Evolutionary conservation across 352 stramenopile species (phyloP).

Genomic region (Thraustotheca clavata): DNA sequence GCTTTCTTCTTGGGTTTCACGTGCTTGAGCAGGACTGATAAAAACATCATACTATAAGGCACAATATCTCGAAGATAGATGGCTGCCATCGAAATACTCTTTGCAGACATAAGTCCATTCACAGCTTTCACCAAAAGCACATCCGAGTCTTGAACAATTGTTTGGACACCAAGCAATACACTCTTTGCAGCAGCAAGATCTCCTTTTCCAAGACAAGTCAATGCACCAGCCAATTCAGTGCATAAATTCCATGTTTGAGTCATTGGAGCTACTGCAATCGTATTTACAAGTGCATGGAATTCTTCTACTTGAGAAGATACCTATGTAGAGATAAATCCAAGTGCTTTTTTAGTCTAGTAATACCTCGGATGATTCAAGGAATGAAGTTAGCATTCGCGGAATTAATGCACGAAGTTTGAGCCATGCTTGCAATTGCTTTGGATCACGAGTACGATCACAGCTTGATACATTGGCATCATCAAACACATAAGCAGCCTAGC

Average conservation of each 20-base stretch:
- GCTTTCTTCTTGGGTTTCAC: conserved; percentile 46
- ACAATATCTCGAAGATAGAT: conserved; percentile 49
- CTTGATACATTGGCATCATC: conserved; percentile 39
- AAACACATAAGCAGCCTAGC: conserved; percentile 33
- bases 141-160: neutral
- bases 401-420: conserved; percentile 49
- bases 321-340: too few relatives aligned
- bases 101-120: conserved; percentile 33
- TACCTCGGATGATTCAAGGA: conserved; percentile 5
- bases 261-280: conserved; percentile 27
- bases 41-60: conserved; percentile 40
- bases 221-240: neutral
- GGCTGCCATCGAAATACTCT: conserved; percentile 41
- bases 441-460: conserved; percentile 56
- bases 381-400: conserved; percentile 40
- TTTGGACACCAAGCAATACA: neutral
- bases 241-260: conserved; percentile 21
- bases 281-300: conserved; percentile 19
- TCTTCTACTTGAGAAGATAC: conserved; percentile 24
- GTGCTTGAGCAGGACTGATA: conserved; percentile 36
- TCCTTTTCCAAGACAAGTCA: neutral
- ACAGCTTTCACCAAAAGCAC: conserved; percentile 20
- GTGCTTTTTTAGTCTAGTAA: too few relatives aligned
- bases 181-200: neutral
- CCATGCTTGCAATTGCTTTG: conserved; percentile 41